Conservation (phyloP, 345 rosid species). For the Sisymbrium irio region DNA sequence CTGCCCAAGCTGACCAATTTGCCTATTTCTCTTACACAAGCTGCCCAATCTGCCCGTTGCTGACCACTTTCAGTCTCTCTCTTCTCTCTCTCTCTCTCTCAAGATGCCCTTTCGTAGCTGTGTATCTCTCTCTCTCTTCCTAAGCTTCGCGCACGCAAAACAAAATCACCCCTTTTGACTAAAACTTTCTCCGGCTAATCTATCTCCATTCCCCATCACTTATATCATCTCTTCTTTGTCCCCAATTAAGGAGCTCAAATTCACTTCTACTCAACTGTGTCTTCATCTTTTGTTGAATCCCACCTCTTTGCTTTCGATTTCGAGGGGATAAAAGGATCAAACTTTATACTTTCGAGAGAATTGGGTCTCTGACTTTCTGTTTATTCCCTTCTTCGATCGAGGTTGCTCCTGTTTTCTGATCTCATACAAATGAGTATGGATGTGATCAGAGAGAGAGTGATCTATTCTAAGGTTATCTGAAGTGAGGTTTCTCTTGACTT, state of each 20-base stretch:
- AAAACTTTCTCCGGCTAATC: slow-evolving; percentile 27
- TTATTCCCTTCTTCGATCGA: slow-evolving; percentile 11
- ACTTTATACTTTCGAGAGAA: not conserved
- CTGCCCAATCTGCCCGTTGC: slow-evolving; percentile 67
- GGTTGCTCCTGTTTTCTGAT: not conserved
- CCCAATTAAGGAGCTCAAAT: slow-evolving; percentile 23
- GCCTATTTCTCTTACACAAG: slow-evolving; percentile 39
- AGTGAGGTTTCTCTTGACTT: slow-evolving; percentile 15
- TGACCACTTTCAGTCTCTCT: slow-evolving; percentile 53
- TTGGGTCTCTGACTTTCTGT: slow-evolving; percentile 13
- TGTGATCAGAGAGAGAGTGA: slow-evolving; percentile 23
- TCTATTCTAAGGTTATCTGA: slow-evolving; percentile 15
- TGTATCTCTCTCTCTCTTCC: slow-evolving; percentile 31
- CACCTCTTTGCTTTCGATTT: not conserved
- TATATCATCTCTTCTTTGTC: slow-evolving; percentile 19
- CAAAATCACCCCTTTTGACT: slow-evolving; percentile 48
- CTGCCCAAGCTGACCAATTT: slow-evolving; percentile 46
- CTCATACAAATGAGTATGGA: slow-evolving; percentile 7
- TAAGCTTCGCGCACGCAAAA: slow-evolving; percentile 27
- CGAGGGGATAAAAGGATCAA: slow-evolving; percentile 7
- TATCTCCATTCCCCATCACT: slow-evolving; percentile 13
- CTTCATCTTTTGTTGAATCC: not conserved
- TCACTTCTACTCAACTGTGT: slow-evolving; percentile 12
- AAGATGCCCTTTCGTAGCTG: slow-evolving; percentile 31
- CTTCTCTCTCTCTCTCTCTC: slow-evolving; percentile 10